Evolutionary conservation across 805 yeast genomes (phyloP).

Genomic region (Pichia nanzhaoensis): DNA sequence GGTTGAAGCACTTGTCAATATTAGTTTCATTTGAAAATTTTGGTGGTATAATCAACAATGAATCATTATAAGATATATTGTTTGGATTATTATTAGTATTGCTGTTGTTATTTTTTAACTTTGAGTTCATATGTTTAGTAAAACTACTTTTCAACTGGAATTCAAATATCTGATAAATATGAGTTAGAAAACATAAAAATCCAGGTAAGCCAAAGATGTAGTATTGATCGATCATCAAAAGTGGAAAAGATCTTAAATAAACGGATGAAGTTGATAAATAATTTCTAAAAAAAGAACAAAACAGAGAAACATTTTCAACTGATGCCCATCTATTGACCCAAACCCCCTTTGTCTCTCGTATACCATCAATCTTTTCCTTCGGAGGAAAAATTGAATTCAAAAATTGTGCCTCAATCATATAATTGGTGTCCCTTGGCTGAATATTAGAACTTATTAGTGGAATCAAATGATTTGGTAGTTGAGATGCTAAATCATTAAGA

Average conservation of each 20-base stretch:
- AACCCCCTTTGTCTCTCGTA: slow-evolving; percentile 49
- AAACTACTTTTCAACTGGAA: slow-evolving; percentile 17
- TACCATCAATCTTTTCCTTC: slow-evolving; percentile 34
- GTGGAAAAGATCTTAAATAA: slow-evolving; percentile 16
- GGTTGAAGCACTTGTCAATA: slow-evolving; percentile 28
- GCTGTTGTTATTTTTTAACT: background rate
- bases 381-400: slow-evolving; percentile 37
- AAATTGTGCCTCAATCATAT: slow-evolving; percentile 25
- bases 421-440: slow-evolving; percentile 22
- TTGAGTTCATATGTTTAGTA: slow-evolving; percentile 1
- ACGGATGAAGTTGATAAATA: slow-evolving; percentile 34
- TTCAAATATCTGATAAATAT: slow-evolving; percentile 36
- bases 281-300: slow-evolving; percentile 56
- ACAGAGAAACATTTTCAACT: slow-evolving; percentile 46
- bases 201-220: slow-evolving; percentile 37
- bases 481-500: slow-evolving; percentile 11
- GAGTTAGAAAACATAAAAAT: slow-evolving; percentile 37
- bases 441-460: slow-evolving; percentile 18
- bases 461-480: slow-evolving; percentile 23
- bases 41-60: slow-evolving; percentile 6
- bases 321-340: slow-evolving; percentile 61
- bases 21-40: slow-evolving; percentile 19
- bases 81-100: slow-evolving; percentile 1
- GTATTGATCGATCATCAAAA: slow-evolving; percentile 9
- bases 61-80: background rate